Percentiles rank a stretch among this genome's conserved stretches.
Conservation (phyloP, 2,329 filamentous ascomycete genomes). For the Fusarium sp. region DNA sequence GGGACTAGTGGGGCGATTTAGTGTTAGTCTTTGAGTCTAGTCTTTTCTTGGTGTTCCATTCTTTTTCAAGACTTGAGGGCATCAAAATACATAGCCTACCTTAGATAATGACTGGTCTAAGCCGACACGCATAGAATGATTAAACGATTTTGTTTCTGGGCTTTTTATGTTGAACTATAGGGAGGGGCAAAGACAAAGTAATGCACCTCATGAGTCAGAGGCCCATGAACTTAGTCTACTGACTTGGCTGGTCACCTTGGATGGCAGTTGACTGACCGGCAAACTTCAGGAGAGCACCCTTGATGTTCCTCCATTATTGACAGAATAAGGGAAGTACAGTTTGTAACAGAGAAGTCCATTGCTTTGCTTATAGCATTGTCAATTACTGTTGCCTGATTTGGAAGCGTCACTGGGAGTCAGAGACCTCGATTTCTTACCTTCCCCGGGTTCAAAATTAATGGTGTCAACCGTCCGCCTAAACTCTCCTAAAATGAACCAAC, state of each 20-base stretch:
- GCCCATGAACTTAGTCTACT: not conserved
- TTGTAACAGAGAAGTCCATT: too few species aligned
- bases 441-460: not conserved
- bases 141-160: not conserved
- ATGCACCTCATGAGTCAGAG: not conserved
- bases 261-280: too few species aligned
- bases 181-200: not conserved
- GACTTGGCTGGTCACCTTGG: too few species aligned
- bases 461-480: not conserved
- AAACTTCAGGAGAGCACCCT: too few species aligned
- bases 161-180: not conserved
- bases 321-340: too few species aligned
- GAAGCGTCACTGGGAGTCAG: not conserved
- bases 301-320: too few species aligned
- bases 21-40: not conserved
- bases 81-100: not conserved
- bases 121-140: not conserved
- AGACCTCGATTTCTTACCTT: too few species aligned
- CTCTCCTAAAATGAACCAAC: not conserved
- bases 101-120: not conserved
- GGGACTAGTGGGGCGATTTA: slow-evolving; percentile 26
- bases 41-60: not conserved
- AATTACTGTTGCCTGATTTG: not conserved
- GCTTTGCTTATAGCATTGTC: too few species aligned
- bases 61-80: not conserved